These are phyloP conservation scores for Flueggea neowawraea DNA, from an alignment of 441 rosid species.

Conservation along the genomic window DNA sequence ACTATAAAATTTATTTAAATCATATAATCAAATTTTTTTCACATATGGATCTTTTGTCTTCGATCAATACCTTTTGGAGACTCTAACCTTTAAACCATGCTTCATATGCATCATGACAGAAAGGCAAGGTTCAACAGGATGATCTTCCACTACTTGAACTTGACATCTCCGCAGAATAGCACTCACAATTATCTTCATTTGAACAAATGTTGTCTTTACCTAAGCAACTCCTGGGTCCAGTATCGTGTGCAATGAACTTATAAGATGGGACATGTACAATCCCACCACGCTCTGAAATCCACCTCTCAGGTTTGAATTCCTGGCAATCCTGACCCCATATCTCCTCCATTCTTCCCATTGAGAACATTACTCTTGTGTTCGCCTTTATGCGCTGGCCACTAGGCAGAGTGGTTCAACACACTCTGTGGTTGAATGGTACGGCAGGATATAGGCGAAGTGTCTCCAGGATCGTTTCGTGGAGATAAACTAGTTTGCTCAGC, in stretches of 20 bases:
- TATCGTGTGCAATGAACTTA: constrained; percentile 24
- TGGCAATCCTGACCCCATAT: constrained; percentile 35
- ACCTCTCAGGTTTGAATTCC: constrained; percentile 40
- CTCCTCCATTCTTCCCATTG: constrained; percentile 27
- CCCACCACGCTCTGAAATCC: constrained; percentile 22
- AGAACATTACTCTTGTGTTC: constrained; percentile 14
- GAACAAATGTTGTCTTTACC: constrained; percentile 28
- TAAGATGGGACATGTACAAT: constrained; percentile 22
- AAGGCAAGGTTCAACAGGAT: not conserved
- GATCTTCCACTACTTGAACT: constrained; percentile 2
- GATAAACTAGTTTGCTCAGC: constrained; percentile 19
- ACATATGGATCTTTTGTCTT: too few relatives aligned
- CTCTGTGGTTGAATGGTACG: constrained; percentile 18
- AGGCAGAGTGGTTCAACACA: constrained; percentile 22
- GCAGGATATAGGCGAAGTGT: constrained; percentile 24
- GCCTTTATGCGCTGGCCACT: constrained; percentile 21
- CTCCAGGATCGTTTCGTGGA: constrained; percentile 23
- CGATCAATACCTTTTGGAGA: not conserved
- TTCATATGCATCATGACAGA: constrained; percentile 11
- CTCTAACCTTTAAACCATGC: constrained; percentile 7
- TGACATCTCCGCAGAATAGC: constrained; percentile 17
- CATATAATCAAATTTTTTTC: too few relatives aligned
- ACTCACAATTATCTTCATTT: constrained; percentile 21
- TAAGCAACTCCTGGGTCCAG: constrained; percentile 31
- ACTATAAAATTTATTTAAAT: too few relatives aligned